Evolutionary conservation across 441 rosid genomes (phyloP).

Genomic region (Metrosideros polymorpha): DNA sequence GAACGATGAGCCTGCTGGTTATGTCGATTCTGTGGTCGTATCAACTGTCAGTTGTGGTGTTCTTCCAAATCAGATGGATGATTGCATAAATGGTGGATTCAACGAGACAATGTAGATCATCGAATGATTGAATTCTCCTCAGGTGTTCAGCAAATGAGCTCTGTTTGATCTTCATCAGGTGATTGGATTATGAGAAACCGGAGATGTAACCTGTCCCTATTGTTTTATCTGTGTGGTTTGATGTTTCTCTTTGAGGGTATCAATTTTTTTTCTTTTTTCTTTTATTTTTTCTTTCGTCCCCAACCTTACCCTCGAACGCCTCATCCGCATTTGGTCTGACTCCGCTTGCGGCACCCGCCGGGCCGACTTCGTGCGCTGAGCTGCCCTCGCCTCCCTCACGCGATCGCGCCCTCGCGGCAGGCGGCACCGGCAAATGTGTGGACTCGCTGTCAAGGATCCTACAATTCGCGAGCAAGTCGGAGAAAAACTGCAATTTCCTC

Average conservation of each 20-base stretch:
- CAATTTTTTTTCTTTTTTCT: too few species aligned
- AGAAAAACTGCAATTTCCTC: slow-evolving; percentile 42
- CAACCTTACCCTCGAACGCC: slow-evolving; percentile 63
- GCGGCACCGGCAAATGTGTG: slow-evolving; percentile 1
- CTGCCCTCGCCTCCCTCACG: slow-evolving; percentile 5
- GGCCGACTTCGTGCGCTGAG: not conserved
- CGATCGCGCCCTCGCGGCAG: slow-evolving; percentile 17
- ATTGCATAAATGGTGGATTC: not conserved
- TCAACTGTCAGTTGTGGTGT: not conserved
- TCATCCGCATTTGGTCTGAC: slow-evolving; percentile 62
- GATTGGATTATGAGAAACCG: not conserved
- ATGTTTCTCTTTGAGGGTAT: not conserved
- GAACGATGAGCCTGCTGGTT: not conserved
- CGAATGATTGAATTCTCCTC: not conserved
- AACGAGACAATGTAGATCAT: not conserved
- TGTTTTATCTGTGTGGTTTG: not conserved
- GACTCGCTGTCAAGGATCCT: slow-evolving; percentile 19
- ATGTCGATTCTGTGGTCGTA: not conserved
- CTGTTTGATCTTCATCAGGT: not conserved
- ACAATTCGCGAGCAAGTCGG: slow-evolving; percentile 36
- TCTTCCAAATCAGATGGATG: not conserved
- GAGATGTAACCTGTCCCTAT: not conserved
- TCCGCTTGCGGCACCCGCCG: slow-evolving; percentile 19
- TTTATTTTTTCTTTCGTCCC: slow-evolving; percentile 25
- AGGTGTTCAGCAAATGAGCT: not conserved